Conservation (phyloP, 768 basidiomycete genomes). For the Clathrus columnatus region DNA sequence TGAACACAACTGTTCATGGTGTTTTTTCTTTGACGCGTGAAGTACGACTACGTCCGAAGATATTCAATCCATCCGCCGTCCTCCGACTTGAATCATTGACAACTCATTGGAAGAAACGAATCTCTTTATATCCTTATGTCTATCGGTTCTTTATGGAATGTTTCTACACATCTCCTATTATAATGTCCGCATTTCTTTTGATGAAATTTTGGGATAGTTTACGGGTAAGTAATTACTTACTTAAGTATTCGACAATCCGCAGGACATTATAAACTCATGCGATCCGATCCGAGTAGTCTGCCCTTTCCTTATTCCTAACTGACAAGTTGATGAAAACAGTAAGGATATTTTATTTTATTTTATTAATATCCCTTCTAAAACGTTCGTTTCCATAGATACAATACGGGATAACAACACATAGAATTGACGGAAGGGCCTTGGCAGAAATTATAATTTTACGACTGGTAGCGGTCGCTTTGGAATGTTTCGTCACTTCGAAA, state of each 20-base stretch:
- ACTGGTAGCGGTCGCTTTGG: background rate
- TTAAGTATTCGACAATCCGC: background rate
- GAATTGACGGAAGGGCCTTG: constrained; percentile 2
- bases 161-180: background rate
- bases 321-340: constrained; percentile 4
- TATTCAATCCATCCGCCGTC: background rate
- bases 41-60: background rate
- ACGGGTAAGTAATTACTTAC: background rate
- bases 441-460: background rate
- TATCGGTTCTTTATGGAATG: constrained; percentile 7
- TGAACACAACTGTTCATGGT: background rate
- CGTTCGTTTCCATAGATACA: constrained; percentile 2
- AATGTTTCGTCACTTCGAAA: background rate
- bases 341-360: background rate
- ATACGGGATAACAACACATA: background rate
- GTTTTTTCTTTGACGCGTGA: background rate
- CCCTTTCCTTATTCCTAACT: background rate
- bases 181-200: constrained; percentile 1
- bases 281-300: too few relatives aligned
- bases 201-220: background rate
- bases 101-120: background rate
- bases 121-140: background rate
- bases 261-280: too few relatives aligned
- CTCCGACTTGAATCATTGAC: background rate
- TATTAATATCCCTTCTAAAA: background rate